Base-by-base conservation (phyloP, 306 rosid genomes). In the Medicago lupulina region DNA sequence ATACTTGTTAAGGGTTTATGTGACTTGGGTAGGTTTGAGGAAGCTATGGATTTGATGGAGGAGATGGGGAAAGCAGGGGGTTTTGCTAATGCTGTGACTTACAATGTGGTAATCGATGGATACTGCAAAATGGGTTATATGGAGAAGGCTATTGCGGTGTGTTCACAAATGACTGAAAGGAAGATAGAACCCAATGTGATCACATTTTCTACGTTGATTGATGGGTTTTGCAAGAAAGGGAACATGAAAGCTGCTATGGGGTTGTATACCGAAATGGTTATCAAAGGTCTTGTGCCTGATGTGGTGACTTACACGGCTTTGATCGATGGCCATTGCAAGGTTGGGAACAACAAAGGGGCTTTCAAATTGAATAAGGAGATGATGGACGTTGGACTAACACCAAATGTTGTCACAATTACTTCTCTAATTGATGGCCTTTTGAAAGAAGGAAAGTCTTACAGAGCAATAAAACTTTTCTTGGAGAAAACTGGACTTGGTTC, bases 401-500 rank as follows among this genome's bases (percentile, higher is more conserved):
- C 97, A 21, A 90, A 86, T 61, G 71, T 69, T 55, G 53, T 83
- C 58, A 93, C 95, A 39, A 46, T 84, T 70, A 87, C 81, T 76
- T 90, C 87, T 84, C 70, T 89, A 67, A 71, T 90, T 69, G 85
- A 90, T 72, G 91, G 97, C n/a, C 89, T 93, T 38, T 80, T 85
- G 51, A 89, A 85, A 66, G 89, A 85, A 39, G 98, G 98, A 67
- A 86, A 63, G 70, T 74, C 77, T 50, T 80, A 80, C 34, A 67
- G 79, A 58, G 97, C 95, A 55, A 71, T 87, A 81, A 40, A 85
- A 40, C 67, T 90, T 51, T 90, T 92, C 78, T 69, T 82, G 76
- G 81, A 82, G 78, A 83, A 79, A 83, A 76, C 74, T 15, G 77
- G 81, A 76, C 76, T 46, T 69, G 63, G 43, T 74, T 61, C 49